Conservation (phyloP, 441 rosid species). For the Kokia cookei region DNA sequence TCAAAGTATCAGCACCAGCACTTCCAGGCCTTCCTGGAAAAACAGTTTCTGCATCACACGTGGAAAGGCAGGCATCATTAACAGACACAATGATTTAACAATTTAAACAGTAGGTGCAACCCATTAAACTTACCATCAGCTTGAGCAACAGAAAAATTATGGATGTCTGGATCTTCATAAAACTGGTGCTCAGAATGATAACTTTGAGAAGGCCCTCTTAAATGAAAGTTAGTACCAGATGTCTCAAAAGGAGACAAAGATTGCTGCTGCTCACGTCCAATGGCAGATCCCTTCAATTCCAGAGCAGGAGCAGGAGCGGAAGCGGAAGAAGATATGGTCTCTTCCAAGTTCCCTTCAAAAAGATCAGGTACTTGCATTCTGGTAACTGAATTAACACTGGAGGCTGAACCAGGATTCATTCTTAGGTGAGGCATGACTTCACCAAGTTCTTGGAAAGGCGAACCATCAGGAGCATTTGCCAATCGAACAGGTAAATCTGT, state of each 20-base stretch:
- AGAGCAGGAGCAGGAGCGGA: neutral
- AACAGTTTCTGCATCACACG: constrained; percentile 47
- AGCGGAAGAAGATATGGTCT: neutral
- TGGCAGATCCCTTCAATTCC: neutral
- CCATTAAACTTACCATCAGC: constrained; percentile 58
- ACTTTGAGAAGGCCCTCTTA: neutral
- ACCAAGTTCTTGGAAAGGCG: constrained; percentile 45
- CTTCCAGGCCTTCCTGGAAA: constrained; percentile 75
- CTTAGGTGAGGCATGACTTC: constrained; percentile 36
- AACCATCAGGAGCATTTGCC: constrained; percentile 52
- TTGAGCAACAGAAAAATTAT: constrained; percentile 43
- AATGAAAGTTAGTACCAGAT: neutral
- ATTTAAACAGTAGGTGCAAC: constrained; percentile 4
- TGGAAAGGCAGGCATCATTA: neutral
- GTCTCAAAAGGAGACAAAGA: neutral
- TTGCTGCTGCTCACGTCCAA: neutral
- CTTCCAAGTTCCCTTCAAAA: neutral
- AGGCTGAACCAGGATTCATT: neutral
- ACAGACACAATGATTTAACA: neutral
- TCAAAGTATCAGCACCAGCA: constrained; percentile 30
- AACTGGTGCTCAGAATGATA: constrained; percentile 14
- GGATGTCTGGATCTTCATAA: constrained; percentile 41
- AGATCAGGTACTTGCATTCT: neutral
- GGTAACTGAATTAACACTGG: neutral
- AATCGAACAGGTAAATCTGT: constrained; percentile 49